Percentiles rank a stretch among this genome's conserved stretches.
Evolutionary conservation across 768 basidiomycete genomes (phyloP).

Genomic region (Auriscalpium orientale): DNA sequence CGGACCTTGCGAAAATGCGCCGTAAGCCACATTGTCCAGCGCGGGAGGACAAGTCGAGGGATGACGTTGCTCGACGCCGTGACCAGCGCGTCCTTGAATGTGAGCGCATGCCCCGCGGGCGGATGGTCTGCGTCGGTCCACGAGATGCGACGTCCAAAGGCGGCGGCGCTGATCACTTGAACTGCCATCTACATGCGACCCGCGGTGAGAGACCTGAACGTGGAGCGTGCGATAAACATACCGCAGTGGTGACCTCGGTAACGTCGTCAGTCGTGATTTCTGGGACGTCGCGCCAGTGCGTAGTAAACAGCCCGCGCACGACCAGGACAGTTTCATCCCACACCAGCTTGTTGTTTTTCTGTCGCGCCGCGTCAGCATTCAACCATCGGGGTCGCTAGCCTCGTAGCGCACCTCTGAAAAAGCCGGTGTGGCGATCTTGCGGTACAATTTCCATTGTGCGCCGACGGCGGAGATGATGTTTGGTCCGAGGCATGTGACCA

Average conservation of each 20-base stretch:
- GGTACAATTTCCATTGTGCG: conserved; percentile 57
- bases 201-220: neutral
- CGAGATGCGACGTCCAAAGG: conserved; percentile 43
- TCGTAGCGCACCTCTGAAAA: conserved; percentile 45
- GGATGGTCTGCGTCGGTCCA: conserved; percentile 37
- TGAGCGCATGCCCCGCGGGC: conserved; percentile 37
- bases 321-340: conserved; percentile 30
- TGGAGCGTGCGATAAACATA: conserved; percentile 19
- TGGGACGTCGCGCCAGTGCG: conserved; percentile 38
- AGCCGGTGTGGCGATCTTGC: conserved; percentile 54
- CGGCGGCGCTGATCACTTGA: conserved; percentile 38
- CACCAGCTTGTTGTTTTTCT: conserved; percentile 32
- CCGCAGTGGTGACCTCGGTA: conserved; percentile 47
- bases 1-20: conserved; percentile 16
- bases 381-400: neutral
- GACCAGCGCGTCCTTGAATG: conserved; percentile 41
- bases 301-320: conserved; percentile 26
- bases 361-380: neutral
- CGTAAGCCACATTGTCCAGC: conserved; percentile 19
- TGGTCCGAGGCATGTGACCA: conserved; percentile 43
- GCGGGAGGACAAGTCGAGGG: conserved; percentile 19
- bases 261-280: conserved; percentile 37
- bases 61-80: conserved; percentile 22
- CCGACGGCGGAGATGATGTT: conserved; percentile 61
- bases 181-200: conserved; percentile 39